Conservation (phyloP, 2,329 filamentous ascomycete species). For the Sclerotinia subarctica region DNA sequence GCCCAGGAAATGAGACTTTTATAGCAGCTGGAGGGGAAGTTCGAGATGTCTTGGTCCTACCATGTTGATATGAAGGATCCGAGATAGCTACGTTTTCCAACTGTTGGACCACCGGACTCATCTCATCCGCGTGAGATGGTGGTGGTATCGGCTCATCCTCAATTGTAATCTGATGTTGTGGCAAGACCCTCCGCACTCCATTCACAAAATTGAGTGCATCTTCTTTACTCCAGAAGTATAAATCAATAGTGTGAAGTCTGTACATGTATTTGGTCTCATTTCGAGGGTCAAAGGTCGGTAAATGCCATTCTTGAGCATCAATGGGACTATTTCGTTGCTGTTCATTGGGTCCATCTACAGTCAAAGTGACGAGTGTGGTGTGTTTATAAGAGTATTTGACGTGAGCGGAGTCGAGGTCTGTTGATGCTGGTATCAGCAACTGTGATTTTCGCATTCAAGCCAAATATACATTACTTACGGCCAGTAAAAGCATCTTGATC, state of each 20-base stretch:
- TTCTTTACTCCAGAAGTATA: conserved; percentile 76
- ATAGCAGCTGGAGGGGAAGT: conserved; percentile 25
- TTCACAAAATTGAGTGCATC: conserved; percentile 71
- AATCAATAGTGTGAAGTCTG: conserved; percentile 69
- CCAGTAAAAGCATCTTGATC: conserved; percentile 79
- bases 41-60: conserved; percentile 33
- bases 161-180: conserved; percentile 58
- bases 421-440: not conserved
- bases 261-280: conserved; percentile 80
- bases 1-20: conserved; percentile 31
- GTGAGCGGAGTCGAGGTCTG: conserved; percentile 63
- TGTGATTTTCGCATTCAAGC: conserved; percentile 19
- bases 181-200: conserved; percentile 62
- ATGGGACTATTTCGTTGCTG: conserved; percentile 27
- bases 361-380: conserved; percentile 65
- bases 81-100: conserved; percentile 70
- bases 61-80: conserved; percentile 48
- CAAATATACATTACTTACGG: conserved; percentile 50
- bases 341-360: conserved; percentile 49
- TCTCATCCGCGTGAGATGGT: conserved; percentile 45
- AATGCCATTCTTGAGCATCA: conserved; percentile 65
- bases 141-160: conserved; percentile 59
- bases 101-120: conserved; percentile 70
- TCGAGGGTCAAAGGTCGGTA: conserved; percentile 67
- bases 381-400: conserved; percentile 73